Percentiles rank a stretch among this genome's conserved stretches.
Conservation (phyloP, 2,329 filamentous ascomycete genomes). For the Cytospora leucostoma region DNA sequence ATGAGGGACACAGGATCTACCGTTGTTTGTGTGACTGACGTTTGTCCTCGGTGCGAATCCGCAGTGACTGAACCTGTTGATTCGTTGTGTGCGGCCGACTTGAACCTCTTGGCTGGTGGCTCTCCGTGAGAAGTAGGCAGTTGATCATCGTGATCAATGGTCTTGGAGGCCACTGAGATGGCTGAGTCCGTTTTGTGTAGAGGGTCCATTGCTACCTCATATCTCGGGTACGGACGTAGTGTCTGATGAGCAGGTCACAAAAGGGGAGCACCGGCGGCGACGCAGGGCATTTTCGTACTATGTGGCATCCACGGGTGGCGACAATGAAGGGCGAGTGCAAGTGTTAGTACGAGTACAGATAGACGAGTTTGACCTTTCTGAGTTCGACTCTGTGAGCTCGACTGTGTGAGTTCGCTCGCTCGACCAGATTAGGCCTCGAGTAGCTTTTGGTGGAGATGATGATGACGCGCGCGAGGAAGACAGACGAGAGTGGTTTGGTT, state of each 20-base stretch:
- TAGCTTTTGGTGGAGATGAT: no score
- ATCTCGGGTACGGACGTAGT: conserved; percentile 5
- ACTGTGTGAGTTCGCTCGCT: not conserved
- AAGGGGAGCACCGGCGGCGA: not conserved
- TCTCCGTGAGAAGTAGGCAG: not conserved
- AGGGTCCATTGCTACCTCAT: conserved; percentile 23
- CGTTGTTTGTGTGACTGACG: conserved; percentile 9
- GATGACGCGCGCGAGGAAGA: no score
- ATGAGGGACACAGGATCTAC: not conserved
- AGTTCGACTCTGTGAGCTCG: not conserved
- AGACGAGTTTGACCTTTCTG: not conserved
- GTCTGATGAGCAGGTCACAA: not conserved
- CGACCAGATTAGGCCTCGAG: no score
- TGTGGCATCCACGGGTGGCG: not conserved
- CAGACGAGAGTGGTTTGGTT: no score
- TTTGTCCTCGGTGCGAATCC: conserved; percentile 3
- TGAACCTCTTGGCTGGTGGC: conserved; percentile 9
- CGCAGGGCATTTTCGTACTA: not conserved
- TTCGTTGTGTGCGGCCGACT: not conserved
- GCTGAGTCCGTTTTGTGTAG: conserved; percentile 28
- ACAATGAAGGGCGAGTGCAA: not conserved
- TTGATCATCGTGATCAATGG: conserved; percentile 11
- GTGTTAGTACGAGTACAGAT: not conserved
- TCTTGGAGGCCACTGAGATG: conserved; percentile 27
- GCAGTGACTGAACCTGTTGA: not conserved